phyloP scores from a whole-genome alignment of 176 grass and related monocot genomes.

The Pharus latifolius region DNA sequence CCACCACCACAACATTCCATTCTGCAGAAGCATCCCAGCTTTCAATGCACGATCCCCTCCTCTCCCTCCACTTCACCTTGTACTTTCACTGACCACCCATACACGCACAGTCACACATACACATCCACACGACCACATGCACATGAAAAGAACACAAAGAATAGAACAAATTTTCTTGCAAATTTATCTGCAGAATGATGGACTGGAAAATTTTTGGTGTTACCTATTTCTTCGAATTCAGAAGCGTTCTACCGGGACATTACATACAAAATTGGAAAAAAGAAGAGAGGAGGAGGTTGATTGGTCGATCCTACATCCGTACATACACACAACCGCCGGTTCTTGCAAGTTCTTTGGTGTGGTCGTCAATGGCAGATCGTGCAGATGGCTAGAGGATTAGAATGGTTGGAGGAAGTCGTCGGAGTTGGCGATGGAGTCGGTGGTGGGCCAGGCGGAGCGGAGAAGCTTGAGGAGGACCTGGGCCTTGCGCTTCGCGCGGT shows the following conservation, averaged over 20 bases:
- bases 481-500: conserved; percentile 85
- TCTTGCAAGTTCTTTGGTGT: no score
- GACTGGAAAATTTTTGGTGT: no score
- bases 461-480: conserved; percentile 88
- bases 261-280: conserved; percentile 39
- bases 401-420: conserved; percentile 64
- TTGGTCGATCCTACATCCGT: conserved; percentile 1
- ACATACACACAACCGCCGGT: conserved; percentile 16
- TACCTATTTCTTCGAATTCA: background rate
- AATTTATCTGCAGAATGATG: no score
- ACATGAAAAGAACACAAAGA: background rate
- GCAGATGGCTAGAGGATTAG: no score
- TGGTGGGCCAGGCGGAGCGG: conserved; percentile 52
- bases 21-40: conserved; percentile 35
- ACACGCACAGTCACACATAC: no score
- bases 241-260: no score
- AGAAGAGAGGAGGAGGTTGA: background rate
- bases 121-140: background rate
- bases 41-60: conserved; percentile 28
- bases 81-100: conserved; percentile 47
- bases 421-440: conserved; percentile 67
- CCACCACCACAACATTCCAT: conserved; percentile 45
- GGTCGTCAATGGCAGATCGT: no score
- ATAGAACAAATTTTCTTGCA: background rate
- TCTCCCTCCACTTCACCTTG: conserved; percentile 8